Evolutionary conservation across 2,329 filamentous ascomycete species (phyloP).

Genomic region (Claviceps fusiformis): DNA sequence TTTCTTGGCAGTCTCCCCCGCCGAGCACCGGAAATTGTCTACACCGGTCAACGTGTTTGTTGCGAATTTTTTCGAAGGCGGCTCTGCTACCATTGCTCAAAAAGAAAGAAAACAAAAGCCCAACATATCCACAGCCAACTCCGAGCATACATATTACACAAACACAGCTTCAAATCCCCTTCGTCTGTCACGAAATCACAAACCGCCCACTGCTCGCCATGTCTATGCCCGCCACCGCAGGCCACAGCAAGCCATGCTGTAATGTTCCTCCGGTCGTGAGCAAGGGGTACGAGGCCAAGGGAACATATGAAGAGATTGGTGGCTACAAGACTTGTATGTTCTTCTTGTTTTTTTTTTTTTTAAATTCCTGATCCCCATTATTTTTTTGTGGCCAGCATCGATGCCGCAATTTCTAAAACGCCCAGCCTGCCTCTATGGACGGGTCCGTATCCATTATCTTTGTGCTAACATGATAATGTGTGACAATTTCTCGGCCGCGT

Average conservation of each 20-base stretch:
- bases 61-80: too few species aligned
- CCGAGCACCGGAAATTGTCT: neutral
- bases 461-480: neutral
- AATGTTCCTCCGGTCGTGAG: conserved; percentile 44
- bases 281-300: conserved; percentile 40
- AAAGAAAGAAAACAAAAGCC: too few species aligned
- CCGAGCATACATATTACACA: too few species aligned
- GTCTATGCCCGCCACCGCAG: conserved; percentile 38
- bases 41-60: too few species aligned
- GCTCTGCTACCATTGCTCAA: too few species aligned
- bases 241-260: conserved; percentile 44
- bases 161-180: too few species aligned
- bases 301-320: conserved; percentile 41
- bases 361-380: too few species aligned
- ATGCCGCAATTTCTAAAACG: too few species aligned
- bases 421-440: neutral
- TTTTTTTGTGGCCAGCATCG: too few species aligned
- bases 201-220: conserved; percentile 18
- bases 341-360: neutral
- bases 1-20: neutral
- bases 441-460: too few species aligned
- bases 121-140: too few species aligned
- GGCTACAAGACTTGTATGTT: conserved; percentile 37
- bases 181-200: neutral
- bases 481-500: neutral